These are phyloP conservation scores for Fusarium sp. DNA, from an alignment of 2,329 filamentous ascomycete genomes.

Conservation along the genomic window DNA sequence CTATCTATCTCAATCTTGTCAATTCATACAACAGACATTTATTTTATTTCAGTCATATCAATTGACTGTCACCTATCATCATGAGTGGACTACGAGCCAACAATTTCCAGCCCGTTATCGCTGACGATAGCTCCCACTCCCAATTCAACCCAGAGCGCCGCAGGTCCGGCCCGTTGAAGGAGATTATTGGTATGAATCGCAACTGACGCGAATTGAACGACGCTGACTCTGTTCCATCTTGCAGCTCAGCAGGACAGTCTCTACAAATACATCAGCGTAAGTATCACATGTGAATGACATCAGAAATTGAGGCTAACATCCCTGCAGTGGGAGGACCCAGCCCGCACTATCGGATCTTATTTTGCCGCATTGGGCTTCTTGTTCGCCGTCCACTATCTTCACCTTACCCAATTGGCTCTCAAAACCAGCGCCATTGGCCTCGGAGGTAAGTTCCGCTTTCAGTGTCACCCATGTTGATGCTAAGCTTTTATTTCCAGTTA, in stretches of 20 bases:
- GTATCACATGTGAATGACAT: rapidly evolving
- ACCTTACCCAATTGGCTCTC: constrained; percentile 31
- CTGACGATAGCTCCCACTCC: neutral
- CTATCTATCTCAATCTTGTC: neutral
- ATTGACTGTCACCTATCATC: neutral
- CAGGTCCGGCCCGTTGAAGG: constrained; percentile 32
- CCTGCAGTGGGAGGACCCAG: constrained; percentile 39
- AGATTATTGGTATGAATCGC: constrained; percentile 31
- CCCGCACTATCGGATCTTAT: constrained; percentile 39
- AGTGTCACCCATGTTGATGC: rapidly evolving
- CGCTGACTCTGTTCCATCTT: neutral
- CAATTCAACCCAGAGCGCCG: constrained; percentile 1
- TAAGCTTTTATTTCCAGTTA: neutral
- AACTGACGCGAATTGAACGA: neutral
- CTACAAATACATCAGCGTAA: constrained; percentile 44
- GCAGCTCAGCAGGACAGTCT: constrained; percentile 41
- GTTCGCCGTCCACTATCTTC: constrained; percentile 33
- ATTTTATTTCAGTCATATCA: neutral
- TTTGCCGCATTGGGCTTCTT: constrained; percentile 31
- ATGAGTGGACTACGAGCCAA: constrained; percentile 23
- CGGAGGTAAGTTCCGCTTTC: constrained; percentile 24
- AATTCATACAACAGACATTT: neutral
- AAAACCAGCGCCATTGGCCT: constrained; percentile 30
- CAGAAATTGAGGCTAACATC: neutral
- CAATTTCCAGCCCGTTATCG: constrained; percentile 20